Base-by-base conservation (phyloP, 2,329 filamentous ascomycete genomes). In the Dothistroma pini region DNA sequence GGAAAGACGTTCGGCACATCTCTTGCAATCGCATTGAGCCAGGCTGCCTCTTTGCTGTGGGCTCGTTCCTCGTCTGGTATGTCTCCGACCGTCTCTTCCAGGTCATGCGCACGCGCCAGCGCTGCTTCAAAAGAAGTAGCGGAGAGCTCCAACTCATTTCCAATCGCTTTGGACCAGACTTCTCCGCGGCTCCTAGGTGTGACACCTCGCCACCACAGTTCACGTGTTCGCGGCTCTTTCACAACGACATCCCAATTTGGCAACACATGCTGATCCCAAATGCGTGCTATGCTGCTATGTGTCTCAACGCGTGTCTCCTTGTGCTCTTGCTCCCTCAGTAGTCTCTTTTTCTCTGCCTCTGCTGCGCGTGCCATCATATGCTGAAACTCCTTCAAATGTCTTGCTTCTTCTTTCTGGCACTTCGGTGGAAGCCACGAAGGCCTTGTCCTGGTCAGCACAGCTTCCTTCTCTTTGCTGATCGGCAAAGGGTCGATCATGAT, bases 351-450 rank as follows among this genome's bases (percentile, higher is more conserved):
- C 62, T 85, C 83, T 59, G 81, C 79, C 76, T 86, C 84, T 47
- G 83, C 78, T 31, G 84, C 82, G 50, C 81, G 65, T 78, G 84
- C 69, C 88, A 93, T 90, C 89, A 95, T 93, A 74, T 83, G 86
- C 76, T 93, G 88, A 72, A 93, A 95, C 73, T 95, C 87, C 70
- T 85, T 92, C 66, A 99, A 74, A 75, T 99, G 95, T 67, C 88
- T 88, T 73, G 86, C 90, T 78, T 99, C 95, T 75, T 99, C 95
- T 57, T 89, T 89, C 1, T 91, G 93, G 66, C 95, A 87, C 76
- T 95, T 95, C 0, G 90, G 90, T 0, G 91, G 90, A 2, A 95
- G 79, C 91, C 91, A 95, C 1, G 89, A 92, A 0, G 90, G 90
- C 41, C 90, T 83, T 1, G 71, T 95, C 19, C 91, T 83, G 25